A percentile compares a stretch with the other conserved stretches of the same genome.
Evolutionary conservation across 306 rosid genomes (phyloP).

Genomic region (Hippophae tibetana): DNA sequence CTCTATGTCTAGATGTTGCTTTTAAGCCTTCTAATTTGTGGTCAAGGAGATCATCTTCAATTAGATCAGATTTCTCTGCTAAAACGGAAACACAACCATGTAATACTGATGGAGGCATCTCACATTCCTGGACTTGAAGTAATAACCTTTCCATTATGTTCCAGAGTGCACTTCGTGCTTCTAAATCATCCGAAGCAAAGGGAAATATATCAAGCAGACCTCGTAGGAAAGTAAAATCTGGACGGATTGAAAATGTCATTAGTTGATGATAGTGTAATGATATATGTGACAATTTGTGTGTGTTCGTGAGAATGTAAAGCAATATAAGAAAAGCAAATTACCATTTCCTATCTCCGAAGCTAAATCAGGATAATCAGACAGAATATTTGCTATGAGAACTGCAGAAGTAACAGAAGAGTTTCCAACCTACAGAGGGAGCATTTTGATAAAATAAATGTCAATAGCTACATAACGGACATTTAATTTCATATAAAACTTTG

Average conservation of each 20-base stretch:
- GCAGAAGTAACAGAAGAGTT: slow-evolving; percentile 75
- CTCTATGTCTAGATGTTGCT: slow-evolving; percentile 45
- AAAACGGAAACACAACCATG: slow-evolving; percentile 43
- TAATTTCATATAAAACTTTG: not conserved
- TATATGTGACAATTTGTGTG: not conserved
- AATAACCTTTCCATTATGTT: slow-evolving; percentile 56
- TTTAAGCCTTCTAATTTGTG: slow-evolving; percentile 25
- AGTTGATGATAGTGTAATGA: not conserved
- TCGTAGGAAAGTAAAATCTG: slow-evolving; percentile 57
- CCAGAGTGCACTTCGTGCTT: slow-evolving; percentile 87
- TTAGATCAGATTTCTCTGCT: slow-evolving; percentile 54
- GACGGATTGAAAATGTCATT: slow-evolving; percentile 23
- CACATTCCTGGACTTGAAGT: slow-evolving; percentile 46
- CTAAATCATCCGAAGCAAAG: slow-evolving; percentile 70
- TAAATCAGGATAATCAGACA: slow-evolving; percentile 52
- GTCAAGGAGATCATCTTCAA: slow-evolving; percentile 84
- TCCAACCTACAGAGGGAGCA: slow-evolving; percentile 48
- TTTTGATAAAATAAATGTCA: not conserved
- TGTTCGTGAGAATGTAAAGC: not conserved
- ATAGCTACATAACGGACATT: not conserved
- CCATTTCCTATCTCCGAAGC: slow-evolving; percentile 52
- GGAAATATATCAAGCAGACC: slow-evolving; percentile 81
- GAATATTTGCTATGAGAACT: slow-evolving; percentile 74
- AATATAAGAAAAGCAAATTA: slow-evolving; percentile 20
- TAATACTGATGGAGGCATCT: slow-evolving; percentile 45